Base-by-base conservation (phyloP, 2,329 filamentous ascomycete genomes). In the Sarocladium oryzae region DNA sequence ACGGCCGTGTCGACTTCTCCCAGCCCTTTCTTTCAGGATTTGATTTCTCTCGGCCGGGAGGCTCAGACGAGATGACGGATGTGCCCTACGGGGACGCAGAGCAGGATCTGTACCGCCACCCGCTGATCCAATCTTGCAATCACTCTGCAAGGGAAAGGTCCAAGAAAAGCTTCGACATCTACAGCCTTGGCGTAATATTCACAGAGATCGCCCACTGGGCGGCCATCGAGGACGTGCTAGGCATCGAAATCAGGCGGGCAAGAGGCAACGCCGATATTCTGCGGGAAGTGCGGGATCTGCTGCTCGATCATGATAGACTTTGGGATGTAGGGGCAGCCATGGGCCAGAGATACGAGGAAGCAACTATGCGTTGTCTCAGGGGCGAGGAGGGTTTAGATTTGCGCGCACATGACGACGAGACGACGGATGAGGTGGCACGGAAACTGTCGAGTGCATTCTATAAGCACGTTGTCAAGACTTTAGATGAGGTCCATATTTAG, bases 151-250 rank as follows among this genome's bases (percentile, higher is more conserved):
- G 64, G 9, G 59, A 62, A 43, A 59, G 66, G 1, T 78, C 69
- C 51, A 70, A 70, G 56, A 78, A 78, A 56, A 68, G 66, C 32
- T 77, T 73, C 54, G 78, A 81, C 51, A 63, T 80, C 7, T 79
- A 80, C 58, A 69, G 70, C 18, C 65, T 81, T 0, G 77, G 78
- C 2, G 64, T 80, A 7, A 66, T 80, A 3, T 59, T 80, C 4
- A 63, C 78, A 2, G 77, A 81, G 58, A 68, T 81, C 4, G 76
- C 74, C n/a, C 71, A 75, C 54, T 79, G 77, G 76, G 60, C 64
- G 40, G 65, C 71, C 0, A 68, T 79, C 26, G 72, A 77, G 21
- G 52, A 57, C 13, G 66, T 78, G 3, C 53, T 78, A 4, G 55
- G 52, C 0, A 69, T 78, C 11, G 62, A 70, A 41, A 58, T 68